phyloP scores from a whole-genome alignment of 495 filamentous ascomycete species.

The Aspergillus sclerotiicarbonarius region DNA sequence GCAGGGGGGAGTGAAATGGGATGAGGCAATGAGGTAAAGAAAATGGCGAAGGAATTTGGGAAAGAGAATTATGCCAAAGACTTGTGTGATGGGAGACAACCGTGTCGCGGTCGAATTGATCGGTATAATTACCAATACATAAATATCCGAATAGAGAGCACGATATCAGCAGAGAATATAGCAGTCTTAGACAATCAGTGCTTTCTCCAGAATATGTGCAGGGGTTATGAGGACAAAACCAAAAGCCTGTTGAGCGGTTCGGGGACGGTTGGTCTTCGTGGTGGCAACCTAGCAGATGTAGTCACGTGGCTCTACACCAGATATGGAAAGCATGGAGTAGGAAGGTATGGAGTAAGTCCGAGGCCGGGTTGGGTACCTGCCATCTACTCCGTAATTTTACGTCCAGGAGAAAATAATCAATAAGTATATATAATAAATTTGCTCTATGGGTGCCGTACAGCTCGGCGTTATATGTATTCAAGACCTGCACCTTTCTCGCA shows the following conservation, averaged over 20 bases:
- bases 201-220: background rate
- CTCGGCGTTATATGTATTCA: no score
- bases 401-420: no score
- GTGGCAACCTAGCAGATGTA: background rate
- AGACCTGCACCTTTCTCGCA: no score
- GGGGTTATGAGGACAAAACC: background rate
- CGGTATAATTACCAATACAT: background rate
- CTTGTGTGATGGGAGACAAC: background rate
- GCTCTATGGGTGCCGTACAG: no score
- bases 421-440: no score
- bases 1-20: background rate
- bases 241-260: background rate
- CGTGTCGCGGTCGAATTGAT: background rate
- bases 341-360: no score
- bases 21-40: background rate
- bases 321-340: no score
- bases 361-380: no score
- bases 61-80: background rate
- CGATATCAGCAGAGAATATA: background rate
- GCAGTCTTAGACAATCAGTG: background rate
- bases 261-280: background rate
- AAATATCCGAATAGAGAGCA: background rate
- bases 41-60: background rate
- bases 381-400: background rate
- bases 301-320: background rate